Conservation (phyloP, 345 rosid genomes). For the Pistacia integerrima region DNA sequence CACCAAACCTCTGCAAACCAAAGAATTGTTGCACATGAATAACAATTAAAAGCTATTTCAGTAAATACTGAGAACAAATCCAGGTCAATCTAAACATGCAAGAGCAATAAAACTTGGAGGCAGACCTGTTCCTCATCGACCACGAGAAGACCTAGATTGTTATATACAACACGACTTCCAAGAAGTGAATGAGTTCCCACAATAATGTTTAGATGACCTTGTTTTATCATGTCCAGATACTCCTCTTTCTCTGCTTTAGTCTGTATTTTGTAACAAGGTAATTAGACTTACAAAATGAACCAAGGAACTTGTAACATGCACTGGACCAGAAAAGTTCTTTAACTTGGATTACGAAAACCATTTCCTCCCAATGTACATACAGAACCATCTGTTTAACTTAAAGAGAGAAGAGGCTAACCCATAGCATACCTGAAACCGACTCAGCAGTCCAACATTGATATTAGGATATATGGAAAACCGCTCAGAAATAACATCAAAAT, state of each 20-base stretch:
- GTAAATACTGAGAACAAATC: neutral
- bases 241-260: slow-evolving; percentile 81
- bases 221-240: slow-evolving; percentile 68
- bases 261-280: slow-evolving; percentile 45
- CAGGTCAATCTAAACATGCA: slow-evolving; percentile 13
- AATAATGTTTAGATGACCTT: slow-evolving; percentile 72
- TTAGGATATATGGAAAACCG: slow-evolving; percentile 65
- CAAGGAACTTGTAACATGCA: slow-evolving; percentile 5
- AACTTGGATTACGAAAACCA: neutral
- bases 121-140: slow-evolving; percentile 98
- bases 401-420: slow-evolving; percentile 6
- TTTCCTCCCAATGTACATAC: too few relatives aligned
- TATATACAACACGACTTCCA: slow-evolving; percentile 88
- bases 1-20: slow-evolving; percentile 84
- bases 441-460: slow-evolving; percentile 78
- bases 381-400: slow-evolving; percentile 2
- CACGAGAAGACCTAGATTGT: slow-evolving; percentile 92
- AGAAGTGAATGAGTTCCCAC: slow-evolving; percentile 98
- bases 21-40: slow-evolving; percentile 28
- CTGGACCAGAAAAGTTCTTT: neutral
- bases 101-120: slow-evolving; percentile 19
- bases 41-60: slow-evolving; percentile 12
- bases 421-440: slow-evolving; percentile 88
- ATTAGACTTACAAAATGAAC: slow-evolving; percentile 13
- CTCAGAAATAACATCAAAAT: slow-evolving; percentile 82